Conservation (phyloP, 495 filamentous ascomycete species). For the Lentithecium fluviatile region DNA sequence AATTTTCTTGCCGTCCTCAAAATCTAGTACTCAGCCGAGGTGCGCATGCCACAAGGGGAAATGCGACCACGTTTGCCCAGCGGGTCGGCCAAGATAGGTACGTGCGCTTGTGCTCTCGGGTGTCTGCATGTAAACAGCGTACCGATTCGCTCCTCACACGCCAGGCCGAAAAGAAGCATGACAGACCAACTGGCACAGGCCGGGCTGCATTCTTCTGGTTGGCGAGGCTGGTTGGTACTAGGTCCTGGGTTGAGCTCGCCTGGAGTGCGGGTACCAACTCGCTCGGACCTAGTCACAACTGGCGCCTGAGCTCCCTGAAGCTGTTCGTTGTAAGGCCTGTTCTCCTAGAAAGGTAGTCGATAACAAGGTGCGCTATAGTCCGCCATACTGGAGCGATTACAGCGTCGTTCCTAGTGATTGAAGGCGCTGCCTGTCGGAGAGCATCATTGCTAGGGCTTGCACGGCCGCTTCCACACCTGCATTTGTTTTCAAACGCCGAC, state of each 20-base stretch:
- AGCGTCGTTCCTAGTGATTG: too few species aligned
- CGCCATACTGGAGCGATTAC: too few species aligned
- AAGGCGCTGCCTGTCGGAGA: neutral
- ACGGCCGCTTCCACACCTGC: slow-evolving; percentile 12
- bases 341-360: too few species aligned
- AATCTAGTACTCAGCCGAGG: slow-evolving; percentile 18
- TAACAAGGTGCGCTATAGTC: too few species aligned
- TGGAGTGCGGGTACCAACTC: too few species aligned
- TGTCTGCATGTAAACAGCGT: slow-evolving; percentile 29
- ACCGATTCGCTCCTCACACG: slow-evolving; percentile 23
- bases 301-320: too few species aligned
- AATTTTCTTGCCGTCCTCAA: neutral
- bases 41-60: slow-evolving; percentile 16
- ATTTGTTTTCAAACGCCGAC: slow-evolving; percentile 9
- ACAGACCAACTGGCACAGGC: neutral
- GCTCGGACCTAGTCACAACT: too few species aligned
- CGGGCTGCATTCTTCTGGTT: neutral
- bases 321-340: too few species aligned
- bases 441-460: neutral
- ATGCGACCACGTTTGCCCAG: slow-evolving; percentile 33
- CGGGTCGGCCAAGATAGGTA: slow-evolving; percentile 15
- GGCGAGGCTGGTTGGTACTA: too few species aligned
- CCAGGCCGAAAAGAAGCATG: slow-evolving; percentile 17
- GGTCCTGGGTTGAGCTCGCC: too few species aligned
- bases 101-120: slow-evolving; percentile 31